Conservation (phyloP, 2,329 filamentous ascomycete species). For the Xylaria hypoxylon region DNA sequence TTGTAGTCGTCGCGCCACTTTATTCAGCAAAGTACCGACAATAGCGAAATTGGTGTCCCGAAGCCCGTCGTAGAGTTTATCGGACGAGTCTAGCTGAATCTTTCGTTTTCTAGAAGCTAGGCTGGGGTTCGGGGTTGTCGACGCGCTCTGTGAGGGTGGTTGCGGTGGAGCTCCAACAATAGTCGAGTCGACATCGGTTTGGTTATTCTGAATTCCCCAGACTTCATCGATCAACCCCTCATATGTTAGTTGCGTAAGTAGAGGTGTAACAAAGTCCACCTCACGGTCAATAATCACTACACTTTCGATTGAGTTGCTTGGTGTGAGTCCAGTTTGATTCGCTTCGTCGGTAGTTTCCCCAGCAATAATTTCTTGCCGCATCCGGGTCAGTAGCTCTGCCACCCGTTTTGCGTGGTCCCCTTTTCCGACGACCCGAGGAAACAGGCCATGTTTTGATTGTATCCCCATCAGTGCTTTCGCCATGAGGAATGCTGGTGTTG, state of each 20-base stretch:
- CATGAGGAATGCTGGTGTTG: constrained; percentile 87
- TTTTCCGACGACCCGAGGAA: constrained; percentile 94
- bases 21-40: constrained; percentile 88
- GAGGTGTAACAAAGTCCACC: constrained; percentile 89
- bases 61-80: constrained; percentile 87
- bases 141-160: constrained; percentile 62
- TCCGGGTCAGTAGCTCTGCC: constrained; percentile 86
- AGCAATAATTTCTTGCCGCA: constrained; percentile 88
- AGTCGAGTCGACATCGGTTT: constrained; percentile 91
- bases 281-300: constrained; percentile 96
- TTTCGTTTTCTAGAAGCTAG: constrained; percentile 81
- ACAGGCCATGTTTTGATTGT: constrained; percentile 90
- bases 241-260: constrained; percentile 96
- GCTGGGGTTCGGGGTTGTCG: constrained; percentile 66
- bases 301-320: constrained; percentile 89
- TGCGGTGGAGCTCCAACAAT: constrained; percentile 81
- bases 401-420: constrained; percentile 93
- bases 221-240: constrained; percentile 95
- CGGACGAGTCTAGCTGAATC: constrained; percentile 87
- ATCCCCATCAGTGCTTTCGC: constrained; percentile 94
- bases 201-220: constrained; percentile 91
- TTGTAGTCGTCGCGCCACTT: constrained; percentile 87
- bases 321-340: constrained; percentile 76
- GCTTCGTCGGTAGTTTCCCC: constrained; percentile 77
- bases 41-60: constrained; percentile 96